A percentile compares a stretch with the other conserved stretches of the same genome.
Evolutionary conservation across 108 stramenopile species (phyloP).

Genomic region (Cyclostephanos tholiformis): DNA sequence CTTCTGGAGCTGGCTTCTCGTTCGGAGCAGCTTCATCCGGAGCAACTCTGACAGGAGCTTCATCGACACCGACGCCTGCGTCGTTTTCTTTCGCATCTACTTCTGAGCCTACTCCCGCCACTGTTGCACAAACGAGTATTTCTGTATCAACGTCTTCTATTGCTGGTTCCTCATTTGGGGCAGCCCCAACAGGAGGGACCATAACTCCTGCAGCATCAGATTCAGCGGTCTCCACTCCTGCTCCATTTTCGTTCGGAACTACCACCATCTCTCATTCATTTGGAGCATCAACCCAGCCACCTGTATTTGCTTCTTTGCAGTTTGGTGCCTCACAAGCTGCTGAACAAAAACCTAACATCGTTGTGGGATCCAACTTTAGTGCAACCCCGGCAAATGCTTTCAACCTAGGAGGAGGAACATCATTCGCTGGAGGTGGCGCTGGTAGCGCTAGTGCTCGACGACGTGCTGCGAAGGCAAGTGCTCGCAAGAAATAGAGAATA

Average conservation of each 20-base stretch:
- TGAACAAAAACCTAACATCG: not conserved
- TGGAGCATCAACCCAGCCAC: not conserved
- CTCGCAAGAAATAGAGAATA: not conserved
- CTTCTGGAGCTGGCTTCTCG: not conserved
- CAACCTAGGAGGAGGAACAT: not conserved
- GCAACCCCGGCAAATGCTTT: not conserved
- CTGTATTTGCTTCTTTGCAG: not conserved
- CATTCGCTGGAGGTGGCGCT: not conserved
- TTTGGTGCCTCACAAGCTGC: not conserved
- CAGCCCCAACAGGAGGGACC: not conserved
- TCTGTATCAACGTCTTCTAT: not conserved
- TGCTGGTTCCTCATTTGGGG: not conserved
- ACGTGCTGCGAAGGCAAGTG: conserved; percentile 8
- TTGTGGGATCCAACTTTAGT: not conserved
- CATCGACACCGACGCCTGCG: too few relatives aligned
- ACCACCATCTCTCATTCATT: too few relatives aligned
- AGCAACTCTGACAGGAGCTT: too few relatives aligned
- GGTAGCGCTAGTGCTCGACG: conserved; percentile 3
- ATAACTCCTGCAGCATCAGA: too few relatives aligned
- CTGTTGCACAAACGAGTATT: not conserved
- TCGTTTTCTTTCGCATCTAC: too few relatives aligned
- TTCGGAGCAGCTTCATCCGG: too few relatives aligned
- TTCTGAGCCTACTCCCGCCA: not conserved
- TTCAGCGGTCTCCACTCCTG: not conserved
- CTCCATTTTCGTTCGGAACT: too few relatives aligned